phyloP scores from a whole-genome alignment of 805 yeast species.

The Dipodascus geniculatus region DNA sequence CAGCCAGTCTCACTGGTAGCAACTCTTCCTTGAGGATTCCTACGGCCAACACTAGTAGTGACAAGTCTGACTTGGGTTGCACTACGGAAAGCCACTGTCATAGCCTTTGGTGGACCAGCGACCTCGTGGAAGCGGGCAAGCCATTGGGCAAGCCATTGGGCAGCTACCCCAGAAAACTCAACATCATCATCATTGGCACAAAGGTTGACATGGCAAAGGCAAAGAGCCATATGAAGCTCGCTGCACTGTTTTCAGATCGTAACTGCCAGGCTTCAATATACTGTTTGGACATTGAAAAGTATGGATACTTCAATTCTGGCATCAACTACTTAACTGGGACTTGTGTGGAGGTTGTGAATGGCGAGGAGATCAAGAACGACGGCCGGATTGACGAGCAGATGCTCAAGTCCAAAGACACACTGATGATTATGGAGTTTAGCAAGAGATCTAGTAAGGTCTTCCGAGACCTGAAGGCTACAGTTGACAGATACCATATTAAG shows the following conservation, averaged over 20 bases:
- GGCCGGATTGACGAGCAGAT: no score
- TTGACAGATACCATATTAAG: not conserved
- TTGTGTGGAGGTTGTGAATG: not conserved
- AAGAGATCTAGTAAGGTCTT: not conserved
- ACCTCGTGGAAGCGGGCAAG: not conserved
- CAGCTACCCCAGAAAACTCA: not conserved
- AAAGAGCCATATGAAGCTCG: not conserved
- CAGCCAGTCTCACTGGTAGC: not conserved
- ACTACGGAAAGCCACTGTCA: not conserved
- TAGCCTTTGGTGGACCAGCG: not conserved
- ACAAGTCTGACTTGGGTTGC: not conserved
- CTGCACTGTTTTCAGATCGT: not conserved
- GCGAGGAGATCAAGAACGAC: not conserved
- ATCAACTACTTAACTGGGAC: not conserved
- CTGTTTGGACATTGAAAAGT: not conserved
- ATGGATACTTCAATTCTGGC: not conserved
- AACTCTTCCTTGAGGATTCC: not conserved
- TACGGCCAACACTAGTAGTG: not conserved
- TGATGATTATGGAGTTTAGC: not conserved
- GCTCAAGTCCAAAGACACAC: not conserved
- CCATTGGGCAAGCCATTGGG: not conserved
- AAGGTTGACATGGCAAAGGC: not conserved
- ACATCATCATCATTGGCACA: not conserved
- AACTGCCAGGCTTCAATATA: not conserved
- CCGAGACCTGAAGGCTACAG: not conserved